These are phyloP conservation scores for Boletus edulis DNA, from an alignment of 768 basidiomycete species.

Conservation along the genomic window DNA sequence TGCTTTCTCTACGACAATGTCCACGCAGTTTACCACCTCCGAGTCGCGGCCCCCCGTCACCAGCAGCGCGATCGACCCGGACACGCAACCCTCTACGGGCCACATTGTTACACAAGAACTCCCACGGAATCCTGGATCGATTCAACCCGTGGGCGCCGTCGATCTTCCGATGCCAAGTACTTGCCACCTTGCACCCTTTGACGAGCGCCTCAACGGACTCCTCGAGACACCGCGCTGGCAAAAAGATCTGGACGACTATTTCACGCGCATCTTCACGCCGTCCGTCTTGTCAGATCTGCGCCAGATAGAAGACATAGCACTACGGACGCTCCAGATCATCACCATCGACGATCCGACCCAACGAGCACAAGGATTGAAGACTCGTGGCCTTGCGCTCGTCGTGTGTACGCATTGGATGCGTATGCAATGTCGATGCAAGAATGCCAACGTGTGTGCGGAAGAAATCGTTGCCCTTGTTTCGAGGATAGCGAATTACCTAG, in stretches of 20 bases:
- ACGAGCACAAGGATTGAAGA: not conserved
- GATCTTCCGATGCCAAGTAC: not conserved
- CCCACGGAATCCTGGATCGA: not conserved
- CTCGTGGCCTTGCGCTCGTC: slow-evolving; percentile 7
- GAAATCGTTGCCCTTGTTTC: slow-evolving; percentile 10
- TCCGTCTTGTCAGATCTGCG: slow-evolving; percentile 2
- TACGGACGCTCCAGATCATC: slow-evolving; percentile 8
- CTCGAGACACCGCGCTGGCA: slow-evolving; percentile 8
- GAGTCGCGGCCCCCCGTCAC: not conserved
- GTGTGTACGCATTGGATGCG: slow-evolving; percentile 16
- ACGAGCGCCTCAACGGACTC: slow-evolving; percentile 1
- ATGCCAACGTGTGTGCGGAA: slow-evolving; percentile 2
- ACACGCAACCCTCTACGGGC: too few relatives aligned
- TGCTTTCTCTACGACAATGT: not conserved
- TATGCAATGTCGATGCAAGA: slow-evolving; percentile 8
- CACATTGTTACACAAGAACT: not conserved
- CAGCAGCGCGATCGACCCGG: not conserved
- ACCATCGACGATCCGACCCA: slow-evolving; percentile 10
- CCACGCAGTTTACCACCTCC: not conserved
- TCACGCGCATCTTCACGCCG: slow-evolving; percentile 9
- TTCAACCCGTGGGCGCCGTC: not conserved
- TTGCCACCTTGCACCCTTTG: slow-evolving; percentile 10
- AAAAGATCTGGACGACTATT: slow-evolving; percentile 13
- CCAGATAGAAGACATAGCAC: slow-evolving; percentile 8
- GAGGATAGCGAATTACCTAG: slow-evolving; percentile 6